Conservation (phyloP, 2,329 filamentous ascomycete genomes). For the Ciborinia camelliae region DNA sequence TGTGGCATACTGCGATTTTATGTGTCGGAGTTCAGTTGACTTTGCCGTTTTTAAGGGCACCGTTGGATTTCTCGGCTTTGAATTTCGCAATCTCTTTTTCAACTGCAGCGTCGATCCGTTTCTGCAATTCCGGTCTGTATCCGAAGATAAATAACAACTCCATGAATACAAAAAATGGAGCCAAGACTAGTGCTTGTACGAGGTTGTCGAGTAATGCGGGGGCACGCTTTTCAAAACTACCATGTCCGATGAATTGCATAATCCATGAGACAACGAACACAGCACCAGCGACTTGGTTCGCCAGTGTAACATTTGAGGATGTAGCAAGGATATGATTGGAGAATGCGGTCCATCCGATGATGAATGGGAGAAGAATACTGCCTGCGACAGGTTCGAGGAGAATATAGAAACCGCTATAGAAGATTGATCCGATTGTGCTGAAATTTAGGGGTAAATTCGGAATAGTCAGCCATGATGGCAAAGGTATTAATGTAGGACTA, state of each 20-base stretch:
- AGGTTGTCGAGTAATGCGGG: slow-evolving; percentile 90
- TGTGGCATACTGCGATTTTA: not conserved
- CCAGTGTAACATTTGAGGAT: slow-evolving; percentile 46
- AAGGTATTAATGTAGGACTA: slow-evolving; percentile 58
- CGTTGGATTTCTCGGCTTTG: slow-evolving; percentile 51
- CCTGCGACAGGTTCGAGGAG: slow-evolving; percentile 94
- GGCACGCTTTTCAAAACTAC: slow-evolving; percentile 80
- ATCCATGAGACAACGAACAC: slow-evolving; percentile 78
- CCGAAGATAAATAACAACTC: slow-evolving; percentile 87
- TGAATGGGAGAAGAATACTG: slow-evolving; percentile 68
- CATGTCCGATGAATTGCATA: slow-evolving; percentile 87
- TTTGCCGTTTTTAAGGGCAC: slow-evolving; percentile 48
- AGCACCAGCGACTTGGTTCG: slow-evolving; percentile 57
- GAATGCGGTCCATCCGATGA: slow-evolving; percentile 70
- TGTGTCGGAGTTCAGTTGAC: slow-evolving; percentile 39
- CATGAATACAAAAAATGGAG: slow-evolving; percentile 96
- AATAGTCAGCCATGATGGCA: slow-evolving; percentile 64
- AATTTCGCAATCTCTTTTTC: slow-evolving; percentile 74
- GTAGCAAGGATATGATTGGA: slow-evolving; percentile 62
- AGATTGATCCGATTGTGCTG: slow-evolving; percentile 59
- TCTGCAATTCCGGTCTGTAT: slow-evolving; percentile 83
- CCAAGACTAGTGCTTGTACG: slow-evolving; percentile 85
- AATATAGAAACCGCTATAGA: slow-evolving; percentile 79
- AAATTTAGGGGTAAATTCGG: slow-evolving; percentile 66
- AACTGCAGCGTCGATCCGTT: slow-evolving; percentile 73